Base-by-base conservation (phyloP, 768 basidiomycete genomes). In the Kwoniella sp. region DNA sequence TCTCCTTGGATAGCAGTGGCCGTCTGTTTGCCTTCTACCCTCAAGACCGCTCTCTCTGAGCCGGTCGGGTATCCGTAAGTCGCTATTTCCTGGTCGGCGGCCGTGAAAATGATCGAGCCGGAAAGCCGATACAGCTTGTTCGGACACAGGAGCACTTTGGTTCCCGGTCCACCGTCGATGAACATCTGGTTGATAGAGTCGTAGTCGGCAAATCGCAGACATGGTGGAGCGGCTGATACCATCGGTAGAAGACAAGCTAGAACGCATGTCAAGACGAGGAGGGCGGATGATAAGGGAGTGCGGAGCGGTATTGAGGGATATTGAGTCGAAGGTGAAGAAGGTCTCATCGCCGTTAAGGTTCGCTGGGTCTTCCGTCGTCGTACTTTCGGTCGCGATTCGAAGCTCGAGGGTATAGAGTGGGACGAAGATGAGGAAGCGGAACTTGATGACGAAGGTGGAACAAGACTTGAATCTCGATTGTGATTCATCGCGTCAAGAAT, bases 21-120 rank as follows among this genome's bases (percentile, higher is more conserved):
- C 28, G 68, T 66, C 15, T 71, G 55, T 41, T 75, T 73, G 9
- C 73, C 74, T 26, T 79, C 73, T 13, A 80, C 76, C 0, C 78
- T 62, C 12, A 83, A 65, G 28, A 73, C 68, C 2, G 82, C 82
- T 58, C 81, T 68, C n/a, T 76, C 68, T 4, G 78, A 76, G 17
- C 79, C 81, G 13, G 69, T 68, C 3, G 83, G 83, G 65, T 80
- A 82, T 4, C 82, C 83, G n/a, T 75, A 69, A 0, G 83, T 84
- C 15, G 82, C 79, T 29, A 84, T 67, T 55, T 82, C 80, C 34
- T 82, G 82, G 47, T 77, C 74, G 23, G 79, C 78, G 2, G 81
- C 79, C 7, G 77, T 78, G 69, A 83, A 80, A 34, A 79, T 65
- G 70, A 83, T 81, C 2, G 80, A 71, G 0, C 76, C 72, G 7